Evolutionary conservation across 2,329 filamentous ascomycete species (phyloP).

Genomic region (Colletotrichum sp.): DNA sequence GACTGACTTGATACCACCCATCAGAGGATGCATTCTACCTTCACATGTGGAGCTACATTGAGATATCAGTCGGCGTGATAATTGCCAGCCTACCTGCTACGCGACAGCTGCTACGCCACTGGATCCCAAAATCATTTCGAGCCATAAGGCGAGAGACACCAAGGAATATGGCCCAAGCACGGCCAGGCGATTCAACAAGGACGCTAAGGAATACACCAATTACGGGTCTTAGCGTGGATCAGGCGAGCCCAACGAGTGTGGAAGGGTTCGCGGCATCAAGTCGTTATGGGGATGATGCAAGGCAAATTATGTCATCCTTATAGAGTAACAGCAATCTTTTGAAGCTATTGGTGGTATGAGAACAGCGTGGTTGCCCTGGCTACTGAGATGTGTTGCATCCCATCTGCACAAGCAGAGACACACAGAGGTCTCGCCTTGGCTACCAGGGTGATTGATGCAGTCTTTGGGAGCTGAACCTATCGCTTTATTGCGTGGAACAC

Average conservation of each 20-base stretch:
- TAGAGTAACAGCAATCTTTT: background rate
- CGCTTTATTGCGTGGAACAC: background rate
- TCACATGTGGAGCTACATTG: constrained; percentile 50
- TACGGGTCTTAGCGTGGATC: background rate
- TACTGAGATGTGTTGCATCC: background rate
- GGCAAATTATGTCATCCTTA: background rate
- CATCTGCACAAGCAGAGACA: background rate
- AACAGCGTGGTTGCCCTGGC: background rate
- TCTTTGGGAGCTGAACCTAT: rapidly evolving
- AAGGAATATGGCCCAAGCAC: background rate
- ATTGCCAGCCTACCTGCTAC: constrained; percentile 41
- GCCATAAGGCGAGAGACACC: background rate
- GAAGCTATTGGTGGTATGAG: background rate
- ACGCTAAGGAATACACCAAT: background rate
- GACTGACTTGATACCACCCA: constrained; percentile 36
- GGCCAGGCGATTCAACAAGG: background rate
- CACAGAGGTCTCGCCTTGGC: background rate
- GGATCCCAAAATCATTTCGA: background rate
- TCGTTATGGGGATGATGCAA: background rate
- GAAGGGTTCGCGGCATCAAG: background rate
- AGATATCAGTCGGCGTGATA: constrained; percentile 48
- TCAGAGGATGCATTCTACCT: constrained; percentile 39
- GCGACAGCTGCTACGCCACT: constrained; percentile 6
- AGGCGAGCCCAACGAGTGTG: background rate
- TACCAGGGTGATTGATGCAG: background rate